Percentiles rank a stretch among this genome's conserved stretches.
phyloP scores from a whole-genome alignment of 805 yeast species.

The Candida coleopterorum region DNA sequence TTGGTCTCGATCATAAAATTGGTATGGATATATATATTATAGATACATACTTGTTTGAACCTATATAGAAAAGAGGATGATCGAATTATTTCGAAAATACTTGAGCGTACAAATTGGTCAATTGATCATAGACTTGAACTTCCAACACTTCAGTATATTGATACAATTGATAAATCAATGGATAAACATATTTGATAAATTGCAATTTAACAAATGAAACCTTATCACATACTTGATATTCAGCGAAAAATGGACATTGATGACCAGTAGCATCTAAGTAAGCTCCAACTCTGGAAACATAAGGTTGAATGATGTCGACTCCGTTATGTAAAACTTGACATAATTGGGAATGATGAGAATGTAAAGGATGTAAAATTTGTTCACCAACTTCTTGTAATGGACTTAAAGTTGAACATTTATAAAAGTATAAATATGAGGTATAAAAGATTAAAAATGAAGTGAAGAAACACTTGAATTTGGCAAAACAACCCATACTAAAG shows the following conservation, averaged over 20 bases:
- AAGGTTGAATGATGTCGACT: conserved; percentile 26
- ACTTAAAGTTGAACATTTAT: conserved; percentile 28
- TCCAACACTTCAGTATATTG: conserved; percentile 32
- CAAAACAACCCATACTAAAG: conserved; percentile 9
- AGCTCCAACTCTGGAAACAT: conserved; percentile 18
- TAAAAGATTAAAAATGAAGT: conserved; percentile 20
- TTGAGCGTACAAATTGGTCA: conserved; percentile 15
- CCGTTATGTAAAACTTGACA: conserved; percentile 31
- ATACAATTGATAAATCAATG: conserved; percentile 28
- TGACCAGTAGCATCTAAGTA: conserved; percentile 35
- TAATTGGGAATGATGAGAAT: conserved; percentile 29
- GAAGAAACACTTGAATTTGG: conserved; percentile 9
- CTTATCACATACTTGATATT: conserved; percentile 28
- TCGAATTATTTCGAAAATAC: too few species aligned
- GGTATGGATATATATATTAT: too few species aligned
- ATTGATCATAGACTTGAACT: conserved; percentile 23
- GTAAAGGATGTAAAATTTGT: conserved; percentile 33
- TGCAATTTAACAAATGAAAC: conserved; percentile 17
- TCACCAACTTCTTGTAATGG: conserved; percentile 25
- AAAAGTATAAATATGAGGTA: conserved; percentile 32
- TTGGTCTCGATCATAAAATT: too few species aligned
- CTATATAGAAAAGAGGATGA: too few species aligned
- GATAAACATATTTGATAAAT: conserved; percentile 24
- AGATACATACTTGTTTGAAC: too few species aligned
- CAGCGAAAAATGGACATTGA: conserved; percentile 29